A percentile compares a stretch with the other conserved stretches of the same genome.
phyloP scores from a whole-genome alignment of 768 basidiomycete genomes.

The Pleurotus sapidus region DNA sequence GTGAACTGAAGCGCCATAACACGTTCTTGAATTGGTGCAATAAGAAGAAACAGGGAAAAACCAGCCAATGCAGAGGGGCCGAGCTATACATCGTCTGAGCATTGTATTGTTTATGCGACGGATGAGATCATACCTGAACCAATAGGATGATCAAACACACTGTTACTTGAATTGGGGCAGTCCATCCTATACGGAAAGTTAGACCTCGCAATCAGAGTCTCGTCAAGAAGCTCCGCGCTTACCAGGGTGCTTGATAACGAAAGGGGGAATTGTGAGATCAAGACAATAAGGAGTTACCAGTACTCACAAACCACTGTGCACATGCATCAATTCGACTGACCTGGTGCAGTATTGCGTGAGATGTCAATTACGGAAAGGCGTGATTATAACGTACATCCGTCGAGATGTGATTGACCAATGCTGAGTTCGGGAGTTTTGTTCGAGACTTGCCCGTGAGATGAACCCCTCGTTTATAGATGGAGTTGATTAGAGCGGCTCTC shows the following conservation, averaged over 20 bases:
- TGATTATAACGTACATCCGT: constrained; percentile 51
- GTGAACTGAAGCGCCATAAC: constrained; percentile 59
- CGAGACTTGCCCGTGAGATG: constrained; percentile 65
- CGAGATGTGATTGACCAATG: constrained; percentile 58
- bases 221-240: constrained; percentile 1
- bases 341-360: constrained; percentile 19
- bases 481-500: constrained; percentile 63
- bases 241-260: constrained; percentile 36
- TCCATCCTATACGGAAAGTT: constrained; percentile 44
- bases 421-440: constrained; percentile 56
- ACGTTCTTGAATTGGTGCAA: constrained; percentile 61
- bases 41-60: constrained; percentile 60
- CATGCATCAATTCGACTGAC: constrained; percentile 56
- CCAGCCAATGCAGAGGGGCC: constrained; percentile 71
- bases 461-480: constrained; percentile 69
- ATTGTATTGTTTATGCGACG: background rate
- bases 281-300: background rate
- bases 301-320: constrained; percentile 72
- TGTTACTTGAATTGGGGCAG: constrained; percentile 62
- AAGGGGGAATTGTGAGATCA: background rate
- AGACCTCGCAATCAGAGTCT: background rate
- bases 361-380: background rate
- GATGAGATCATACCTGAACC: constrained; percentile 39
- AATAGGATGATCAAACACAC: constrained; percentile 61
- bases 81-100: constrained; percentile 33